Evolutionary conservation across 768 basidiomycete species (phyloP), one percentile per base, ranked within the genome.

Genomic region (Paxillus ammoniavirescens): DNA sequence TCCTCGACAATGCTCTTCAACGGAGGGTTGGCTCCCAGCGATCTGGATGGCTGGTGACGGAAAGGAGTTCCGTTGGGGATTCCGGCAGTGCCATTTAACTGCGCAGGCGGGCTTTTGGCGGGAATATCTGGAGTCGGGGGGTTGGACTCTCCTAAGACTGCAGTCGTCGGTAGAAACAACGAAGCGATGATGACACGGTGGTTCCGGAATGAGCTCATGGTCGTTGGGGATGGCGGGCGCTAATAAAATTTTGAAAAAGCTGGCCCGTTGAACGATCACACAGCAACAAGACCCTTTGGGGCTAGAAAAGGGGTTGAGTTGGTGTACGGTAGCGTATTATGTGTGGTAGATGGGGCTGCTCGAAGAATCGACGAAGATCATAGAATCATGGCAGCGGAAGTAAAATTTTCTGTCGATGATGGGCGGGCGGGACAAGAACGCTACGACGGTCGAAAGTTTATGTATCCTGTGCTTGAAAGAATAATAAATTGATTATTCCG

Each of bases 141-240:
- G 13, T 72, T 67, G 0, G 83, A 82, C 53, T 74, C 73, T 65
- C 80, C 83, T 40, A 83, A 72, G 42, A 84, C 81, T 41, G 82
- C 82, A 36, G 89, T 88, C 54, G 81, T 82, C 36, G 91, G 91
- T 35, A 92, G 82, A 66, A 93, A 91, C 54, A 92, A 83, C n/a
- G 87, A 86, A 14, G 89, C 91, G 67, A 93, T 84, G 68, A 92
- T 75, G 50, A 88, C 78, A 31, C 91, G 76, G 68, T 89, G 86
- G 70, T 82, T 82, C 51, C 85, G 77, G 64, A 90, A 80, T 36
- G 88, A 84, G 65, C 78, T 78, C 89, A 90, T 26, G 26, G 26
- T 26, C 26, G 26, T 90, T 31, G 42, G 42, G 9, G 42, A 23
- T 33, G 2, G 4, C 15, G 33, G 4, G 4, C 12, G 37, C 6